Conservation (phyloP, 1,284 basidiomycete genomes). For the Ceratobasidium sp. region DNA sequence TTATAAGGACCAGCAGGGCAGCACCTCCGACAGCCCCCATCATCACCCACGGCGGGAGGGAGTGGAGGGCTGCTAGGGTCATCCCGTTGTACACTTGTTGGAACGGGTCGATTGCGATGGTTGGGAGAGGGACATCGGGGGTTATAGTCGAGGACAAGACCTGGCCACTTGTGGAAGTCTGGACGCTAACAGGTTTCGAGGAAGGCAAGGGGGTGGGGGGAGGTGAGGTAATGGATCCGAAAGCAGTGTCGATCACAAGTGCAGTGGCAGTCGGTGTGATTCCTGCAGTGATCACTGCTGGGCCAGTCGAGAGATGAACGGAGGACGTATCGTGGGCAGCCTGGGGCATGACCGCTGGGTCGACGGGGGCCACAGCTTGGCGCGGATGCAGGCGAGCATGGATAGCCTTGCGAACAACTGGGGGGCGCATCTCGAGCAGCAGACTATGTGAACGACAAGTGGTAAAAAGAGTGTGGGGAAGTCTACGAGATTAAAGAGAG, state of each 20-base stretch:
- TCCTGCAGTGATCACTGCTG: not conserved
- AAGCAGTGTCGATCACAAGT: slow-evolving; percentile 22
- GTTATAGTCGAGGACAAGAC: not conserved
- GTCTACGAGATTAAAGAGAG: slow-evolving; percentile 11
- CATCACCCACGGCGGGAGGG: slow-evolving; percentile 23
- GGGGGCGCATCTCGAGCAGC: slow-evolving; percentile 26
- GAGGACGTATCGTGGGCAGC: not conserved
- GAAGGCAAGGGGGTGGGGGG: not conserved
- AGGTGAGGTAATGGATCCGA: slow-evolving; percentile 5
- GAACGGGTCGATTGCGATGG: slow-evolving; percentile 14
- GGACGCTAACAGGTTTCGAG: not conserved
- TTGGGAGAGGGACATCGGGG: not conserved
- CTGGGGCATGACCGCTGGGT: slow-evolving; percentile 10
- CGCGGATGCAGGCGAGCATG: slow-evolving; percentile 24
- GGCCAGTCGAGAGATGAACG: slow-evolving; percentile 1
- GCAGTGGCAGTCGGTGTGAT: slow-evolving; percentile 25
- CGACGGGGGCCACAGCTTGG: slow-evolving; percentile 4
- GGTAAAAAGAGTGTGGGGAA: slow-evolving; percentile 37
- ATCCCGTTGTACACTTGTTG: slow-evolving; percentile 34
- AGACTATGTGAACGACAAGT: not conserved
- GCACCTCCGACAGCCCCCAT: slow-evolving; percentile 25
- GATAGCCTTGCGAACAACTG: not conserved
- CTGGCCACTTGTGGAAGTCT: not conserved
- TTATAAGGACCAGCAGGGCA: slow-evolving; percentile 18
- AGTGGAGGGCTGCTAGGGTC: slow-evolving; percentile 11